These are phyloP conservation scores for Cryoendolithus antarcticus DNA, from an alignment of 2,329 filamentous ascomycete species.

Conservation along the genomic window DNA sequence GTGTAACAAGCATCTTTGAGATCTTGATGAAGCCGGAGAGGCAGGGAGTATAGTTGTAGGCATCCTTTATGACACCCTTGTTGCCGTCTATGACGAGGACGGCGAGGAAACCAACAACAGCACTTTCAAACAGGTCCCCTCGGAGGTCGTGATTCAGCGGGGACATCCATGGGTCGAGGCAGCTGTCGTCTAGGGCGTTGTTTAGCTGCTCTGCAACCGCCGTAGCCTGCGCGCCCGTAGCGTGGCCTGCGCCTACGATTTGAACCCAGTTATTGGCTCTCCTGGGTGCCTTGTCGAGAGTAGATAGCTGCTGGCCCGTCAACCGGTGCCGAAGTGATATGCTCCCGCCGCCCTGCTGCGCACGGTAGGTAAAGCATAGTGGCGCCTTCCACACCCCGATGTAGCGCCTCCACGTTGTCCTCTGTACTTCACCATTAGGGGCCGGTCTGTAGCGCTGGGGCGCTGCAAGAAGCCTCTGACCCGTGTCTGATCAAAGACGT, in stretches of 20 bases:
- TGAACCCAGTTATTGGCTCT: background rate
- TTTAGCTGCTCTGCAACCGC: background rate
- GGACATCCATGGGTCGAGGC: constrained; percentile 9
- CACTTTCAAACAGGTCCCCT: constrained; percentile 11
- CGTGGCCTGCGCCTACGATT: background rate
- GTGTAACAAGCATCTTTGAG: constrained; percentile 12
- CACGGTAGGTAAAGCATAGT: constrained; percentile 9
- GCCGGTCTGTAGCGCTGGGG: constrained; percentile 2
- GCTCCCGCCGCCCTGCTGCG: background rate
- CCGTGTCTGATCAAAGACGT: constrained; percentile 8
- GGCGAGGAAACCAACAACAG: constrained; percentile 11
- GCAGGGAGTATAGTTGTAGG: constrained; percentile 8
- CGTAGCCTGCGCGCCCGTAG: background rate
- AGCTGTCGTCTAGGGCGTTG: constrained; percentile 4
- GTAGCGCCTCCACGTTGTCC: constrained; percentile 7
- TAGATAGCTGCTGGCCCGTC: constrained; percentile 5
- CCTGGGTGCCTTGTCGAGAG: background rate
- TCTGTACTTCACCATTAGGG: constrained; percentile 9
- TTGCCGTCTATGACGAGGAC: constrained; percentile 8
- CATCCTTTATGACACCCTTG: constrained; percentile 5
- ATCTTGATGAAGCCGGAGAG: constrained; percentile 16
- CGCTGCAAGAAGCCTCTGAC: constrained; percentile 9
- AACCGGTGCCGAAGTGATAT: constrained; percentile 3
- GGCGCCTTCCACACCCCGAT: constrained; percentile 10
- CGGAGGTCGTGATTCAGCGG: constrained; percentile 11